These are phyloP conservation scores for Berkeleyomyces rouxiae DNA, from an alignment of 2,329 filamentous ascomycete genomes.

Conservation along the genomic window DNA sequence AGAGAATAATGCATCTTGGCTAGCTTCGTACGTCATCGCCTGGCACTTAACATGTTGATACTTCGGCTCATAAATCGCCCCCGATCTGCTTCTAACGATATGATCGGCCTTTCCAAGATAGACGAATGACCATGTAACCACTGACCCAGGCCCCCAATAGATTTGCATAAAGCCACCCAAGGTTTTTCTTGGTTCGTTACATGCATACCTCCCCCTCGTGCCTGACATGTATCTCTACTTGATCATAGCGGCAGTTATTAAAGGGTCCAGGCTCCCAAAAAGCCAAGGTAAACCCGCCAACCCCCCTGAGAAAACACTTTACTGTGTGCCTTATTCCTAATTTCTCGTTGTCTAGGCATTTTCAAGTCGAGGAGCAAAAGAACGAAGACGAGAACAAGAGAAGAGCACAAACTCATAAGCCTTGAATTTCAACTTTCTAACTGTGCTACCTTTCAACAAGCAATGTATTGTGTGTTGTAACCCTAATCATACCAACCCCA, in stretches of 20 bases:
- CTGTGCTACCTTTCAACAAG: not conserved
- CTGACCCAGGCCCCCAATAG: not conserved
- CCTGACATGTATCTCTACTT: not conserved
- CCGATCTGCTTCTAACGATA: not conserved
- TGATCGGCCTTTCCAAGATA: not conserved
- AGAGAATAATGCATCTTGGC: not conserved
- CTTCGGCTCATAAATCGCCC: not conserved
- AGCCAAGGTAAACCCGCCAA: not conserved
- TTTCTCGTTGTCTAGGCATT: not conserved
- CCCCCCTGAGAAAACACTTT: not conserved
- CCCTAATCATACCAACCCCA: not conserved
- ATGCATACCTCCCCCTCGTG: not conserved
- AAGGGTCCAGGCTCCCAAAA: not conserved
- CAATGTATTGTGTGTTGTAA: not conserved
- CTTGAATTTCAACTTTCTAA: not conserved
- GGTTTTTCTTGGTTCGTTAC: not conserved
- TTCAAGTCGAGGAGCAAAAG: not conserved
- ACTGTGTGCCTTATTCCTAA: not conserved
- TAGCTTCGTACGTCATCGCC: not conserved
- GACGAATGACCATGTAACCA: too few relatives aligned
- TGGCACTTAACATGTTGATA: not conserved
- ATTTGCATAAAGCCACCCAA: not conserved
- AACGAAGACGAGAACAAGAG: not conserved
- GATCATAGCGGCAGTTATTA: not conserved
- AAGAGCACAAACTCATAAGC: not conserved